Conservation (phyloP, 129 eudicot species). For the Flaveria linearis region DNA sequence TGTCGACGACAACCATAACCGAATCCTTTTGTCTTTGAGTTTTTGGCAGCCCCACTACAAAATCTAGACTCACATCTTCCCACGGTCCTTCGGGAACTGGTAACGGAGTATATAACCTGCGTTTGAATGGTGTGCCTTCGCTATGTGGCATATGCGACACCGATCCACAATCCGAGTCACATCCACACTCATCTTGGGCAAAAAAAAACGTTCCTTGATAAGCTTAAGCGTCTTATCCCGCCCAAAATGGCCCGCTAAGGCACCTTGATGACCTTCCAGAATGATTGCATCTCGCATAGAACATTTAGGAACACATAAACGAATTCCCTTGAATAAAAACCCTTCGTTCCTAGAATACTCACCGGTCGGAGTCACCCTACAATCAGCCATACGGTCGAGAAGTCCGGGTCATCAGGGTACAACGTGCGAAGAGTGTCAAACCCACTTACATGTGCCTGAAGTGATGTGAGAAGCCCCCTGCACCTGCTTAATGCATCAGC, state of each 20-base stretch:
- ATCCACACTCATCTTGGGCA: background rate
- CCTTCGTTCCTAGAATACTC: background rate
- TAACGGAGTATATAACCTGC: background rate
- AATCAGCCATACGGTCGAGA: too few species aligned
- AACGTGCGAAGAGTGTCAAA: too few species aligned
- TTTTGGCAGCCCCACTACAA: background rate
- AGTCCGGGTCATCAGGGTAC: too few species aligned
- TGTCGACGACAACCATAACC: background rate
- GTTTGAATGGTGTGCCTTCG: background rate
- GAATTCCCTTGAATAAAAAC: background rate
- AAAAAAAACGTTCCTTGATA: background rate
- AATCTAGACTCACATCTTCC: slow-evolving; percentile 6
- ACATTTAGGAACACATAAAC: background rate
- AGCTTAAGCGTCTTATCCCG: background rate
- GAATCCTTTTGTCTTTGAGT: background rate
- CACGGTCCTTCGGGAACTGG: background rate
- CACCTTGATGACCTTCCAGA: background rate
- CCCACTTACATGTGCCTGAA: too few species aligned
- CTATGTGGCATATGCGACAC: background rate
- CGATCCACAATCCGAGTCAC: background rate
- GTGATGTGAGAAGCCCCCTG: too few species aligned
- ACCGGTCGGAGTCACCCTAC: too few species aligned
- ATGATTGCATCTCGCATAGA: background rate
- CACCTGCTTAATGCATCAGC: too few species aligned
- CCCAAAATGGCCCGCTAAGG: background rate